phyloP scores from a whole-genome alignment of 2,329 filamentous ascomycete genomes.

The Colletotrichum salicis region DNA sequence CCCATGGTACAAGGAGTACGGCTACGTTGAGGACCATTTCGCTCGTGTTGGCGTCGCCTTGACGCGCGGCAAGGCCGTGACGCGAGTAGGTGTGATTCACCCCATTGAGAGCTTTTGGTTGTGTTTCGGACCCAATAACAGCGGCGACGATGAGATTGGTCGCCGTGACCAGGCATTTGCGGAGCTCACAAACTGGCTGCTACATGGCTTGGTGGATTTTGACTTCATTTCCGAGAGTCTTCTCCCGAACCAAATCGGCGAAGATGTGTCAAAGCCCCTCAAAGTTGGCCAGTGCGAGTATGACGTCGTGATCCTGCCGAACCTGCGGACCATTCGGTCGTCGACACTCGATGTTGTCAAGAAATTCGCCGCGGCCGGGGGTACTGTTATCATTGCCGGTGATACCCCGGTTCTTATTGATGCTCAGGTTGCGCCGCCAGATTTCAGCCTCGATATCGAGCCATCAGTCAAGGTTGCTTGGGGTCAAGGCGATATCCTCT shows the following conservation, averaged over 20 bases:
- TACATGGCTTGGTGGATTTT: conserved; percentile 43
- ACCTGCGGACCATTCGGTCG: conserved; percentile 44
- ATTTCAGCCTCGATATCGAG: not conserved
- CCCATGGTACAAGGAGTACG: conserved; percentile 47
- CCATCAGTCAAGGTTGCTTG: not conserved
- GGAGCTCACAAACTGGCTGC: conserved; percentile 34
- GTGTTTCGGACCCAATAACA: conserved; percentile 42
- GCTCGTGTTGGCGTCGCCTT: conserved; percentile 44
- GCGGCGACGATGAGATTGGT: conserved; percentile 39
- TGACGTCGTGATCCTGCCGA: conserved; percentile 44
- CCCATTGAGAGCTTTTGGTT: conserved; percentile 49
- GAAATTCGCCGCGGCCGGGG: conserved; percentile 37
- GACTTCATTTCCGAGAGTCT: conserved; percentile 47
- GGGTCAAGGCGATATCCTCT: not conserved
- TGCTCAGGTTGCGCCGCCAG: not conserved
- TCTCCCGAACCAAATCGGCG: conserved; percentile 38
- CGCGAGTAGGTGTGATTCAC: conserved; percentile 44
- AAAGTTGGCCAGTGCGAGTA: conserved; percentile 44
- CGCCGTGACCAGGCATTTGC: conserved; percentile 41
- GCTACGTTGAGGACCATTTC: conserved; percentile 45
- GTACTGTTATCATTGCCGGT: conserved; percentile 23
- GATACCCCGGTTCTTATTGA: not conserved
- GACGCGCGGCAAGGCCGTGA: conserved; percentile 43
- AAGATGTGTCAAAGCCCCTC: conserved; percentile 27
- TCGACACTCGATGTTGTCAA: conserved; percentile 41